Base-by-base conservation (phyloP, 2,329 filamentous ascomycete species). In the Trichoderma oligosporum region DNA sequence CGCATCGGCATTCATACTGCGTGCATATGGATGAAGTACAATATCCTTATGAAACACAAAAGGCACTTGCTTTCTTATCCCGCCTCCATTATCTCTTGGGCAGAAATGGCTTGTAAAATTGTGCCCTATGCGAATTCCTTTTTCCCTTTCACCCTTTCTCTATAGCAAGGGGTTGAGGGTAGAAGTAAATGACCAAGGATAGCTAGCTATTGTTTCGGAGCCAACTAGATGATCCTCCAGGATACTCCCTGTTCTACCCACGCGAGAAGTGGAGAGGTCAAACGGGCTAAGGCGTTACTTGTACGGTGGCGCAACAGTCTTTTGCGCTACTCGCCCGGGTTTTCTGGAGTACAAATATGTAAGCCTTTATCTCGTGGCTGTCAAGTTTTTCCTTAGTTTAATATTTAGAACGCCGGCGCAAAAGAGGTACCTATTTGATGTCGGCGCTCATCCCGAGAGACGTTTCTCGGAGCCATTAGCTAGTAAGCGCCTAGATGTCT, bases 211-310 rank as follows among this genome's bases (percentile, higher is more conserved):
- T 44, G 20, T 31, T 53, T 58, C 48, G 47, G 48, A 53, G 56
- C 48, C 54, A 33, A 39, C 38, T 47, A 20, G 54, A 44, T 42
- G 58, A 57, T 60, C 58, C 42, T 29, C 58, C 47, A 33, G 58
- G 58, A 44, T 60, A 16, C 41, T 36, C 53, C 58, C 54, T 60
- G 58, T 36, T 55, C 42, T 27, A 52, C 48, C 58, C 58, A 60
- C 58, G 54, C 58, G 58, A 53, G n/a, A 31, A 42, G 58, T 60
- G 58, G 58, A 60, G 58, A 31, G 51, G 33, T 27, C 45, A 29
- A 18, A 24, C n/a, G 27, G 27, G 27, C 27, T 33, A 20, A 31
- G 29, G n/a, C 38, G 39, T 36, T 36, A 46, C 55, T 44, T 39
- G 18, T 35, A 45, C 39, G 47, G 31, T 25, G 27, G 39, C 31